phyloP scores from a whole-genome alignment of 208 protist genomes.

The Acanthamoeba castellanii region DNA sequence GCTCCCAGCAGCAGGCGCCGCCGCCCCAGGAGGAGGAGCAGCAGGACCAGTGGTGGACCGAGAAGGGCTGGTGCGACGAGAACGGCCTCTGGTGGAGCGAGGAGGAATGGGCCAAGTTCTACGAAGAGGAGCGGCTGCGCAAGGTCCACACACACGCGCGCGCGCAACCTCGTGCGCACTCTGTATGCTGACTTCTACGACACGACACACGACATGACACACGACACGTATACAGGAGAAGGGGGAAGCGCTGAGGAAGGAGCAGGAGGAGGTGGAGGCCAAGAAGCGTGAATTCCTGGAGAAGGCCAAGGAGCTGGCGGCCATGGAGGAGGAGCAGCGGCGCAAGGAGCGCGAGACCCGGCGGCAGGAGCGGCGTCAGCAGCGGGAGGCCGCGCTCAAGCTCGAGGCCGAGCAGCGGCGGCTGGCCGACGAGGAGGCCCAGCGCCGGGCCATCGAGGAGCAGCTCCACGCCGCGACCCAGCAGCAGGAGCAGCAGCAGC shows the following conservation, averaged over 20 bases:
- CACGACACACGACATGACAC: too few relatives aligned
- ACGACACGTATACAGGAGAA: background rate
- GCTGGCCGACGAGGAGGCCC: background rate
- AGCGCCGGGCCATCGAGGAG: background rate
- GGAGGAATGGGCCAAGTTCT: conserved; percentile 28
- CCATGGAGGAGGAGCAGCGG: conserved; percentile 27
- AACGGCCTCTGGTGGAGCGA: conserved; percentile 40
- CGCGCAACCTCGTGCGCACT: background rate
- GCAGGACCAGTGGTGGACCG: background rate
- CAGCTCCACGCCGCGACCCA: background rate
- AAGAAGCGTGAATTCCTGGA: conserved; percentile 21
- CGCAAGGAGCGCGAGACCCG: conserved; percentile 38
- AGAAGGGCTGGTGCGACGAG: conserved; percentile 14
- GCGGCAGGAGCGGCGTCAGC: conserved; percentile 12
- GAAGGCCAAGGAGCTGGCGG: conserved; percentile 45
- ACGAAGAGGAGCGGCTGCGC: conserved; percentile 17
- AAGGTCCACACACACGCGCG: background rate
- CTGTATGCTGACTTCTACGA: background rate
- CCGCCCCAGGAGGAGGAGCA: background rate
- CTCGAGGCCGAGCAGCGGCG: conserved; percentile 19
- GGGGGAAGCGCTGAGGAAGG: conserved; percentile 14
- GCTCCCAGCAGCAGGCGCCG: background rate
- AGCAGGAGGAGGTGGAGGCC: conserved; percentile 36
- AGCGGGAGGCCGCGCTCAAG: conserved; percentile 4
- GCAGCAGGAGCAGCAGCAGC: background rate